These are phyloP conservation scores for Pythium diclinum DNA, from an alignment of 352 stramenopile species.

Conservation along the genomic window DNA sequence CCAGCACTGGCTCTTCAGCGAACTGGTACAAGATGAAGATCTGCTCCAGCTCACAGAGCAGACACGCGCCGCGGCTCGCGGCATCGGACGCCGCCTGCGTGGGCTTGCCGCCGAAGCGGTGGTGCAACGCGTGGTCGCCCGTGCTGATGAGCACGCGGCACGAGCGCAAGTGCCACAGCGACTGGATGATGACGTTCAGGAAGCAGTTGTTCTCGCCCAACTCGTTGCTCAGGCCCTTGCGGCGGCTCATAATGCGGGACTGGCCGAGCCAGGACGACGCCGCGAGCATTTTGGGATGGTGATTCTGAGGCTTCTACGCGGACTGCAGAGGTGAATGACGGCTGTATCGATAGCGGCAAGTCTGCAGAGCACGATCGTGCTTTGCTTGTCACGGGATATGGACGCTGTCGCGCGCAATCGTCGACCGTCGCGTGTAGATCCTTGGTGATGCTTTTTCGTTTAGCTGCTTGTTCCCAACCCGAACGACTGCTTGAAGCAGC, in stretches of 20 bases:
- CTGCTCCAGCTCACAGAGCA: constrained; percentile 83
- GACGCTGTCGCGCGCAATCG: neutral
- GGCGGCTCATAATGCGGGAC: constrained; percentile 43
- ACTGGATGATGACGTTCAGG: constrained; percentile 90
- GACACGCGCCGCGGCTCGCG: constrained; percentile 32
- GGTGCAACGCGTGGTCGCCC: constrained; percentile 75
- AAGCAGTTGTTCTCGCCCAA: constrained; percentile 89
- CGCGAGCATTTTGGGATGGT: constrained; percentile 1
- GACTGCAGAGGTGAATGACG: neutral
- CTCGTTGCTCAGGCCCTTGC: constrained; percentile 84
- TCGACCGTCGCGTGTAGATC: neutral
- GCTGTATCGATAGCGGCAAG: constrained; percentile 8
- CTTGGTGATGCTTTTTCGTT: neutral
- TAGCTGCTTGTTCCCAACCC: neutral
- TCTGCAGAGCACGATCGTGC: neutral
- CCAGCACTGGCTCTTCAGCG: constrained; percentile 66
- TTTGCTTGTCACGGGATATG: neutral
- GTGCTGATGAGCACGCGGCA: constrained; percentile 78
- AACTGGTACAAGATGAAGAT: constrained; percentile 87
- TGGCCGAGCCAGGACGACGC: constrained; percentile 23
- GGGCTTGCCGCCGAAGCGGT: constrained; percentile 44
- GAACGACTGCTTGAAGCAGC: constrained; percentile 13
- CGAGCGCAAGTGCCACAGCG: constrained; percentile 85
- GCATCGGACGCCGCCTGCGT: constrained; percentile 24
- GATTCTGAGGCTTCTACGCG: neutral